Evolutionary conservation across 805 yeast genomes (phyloP).

Genomic region (Huiozyma naganishii): DNA sequence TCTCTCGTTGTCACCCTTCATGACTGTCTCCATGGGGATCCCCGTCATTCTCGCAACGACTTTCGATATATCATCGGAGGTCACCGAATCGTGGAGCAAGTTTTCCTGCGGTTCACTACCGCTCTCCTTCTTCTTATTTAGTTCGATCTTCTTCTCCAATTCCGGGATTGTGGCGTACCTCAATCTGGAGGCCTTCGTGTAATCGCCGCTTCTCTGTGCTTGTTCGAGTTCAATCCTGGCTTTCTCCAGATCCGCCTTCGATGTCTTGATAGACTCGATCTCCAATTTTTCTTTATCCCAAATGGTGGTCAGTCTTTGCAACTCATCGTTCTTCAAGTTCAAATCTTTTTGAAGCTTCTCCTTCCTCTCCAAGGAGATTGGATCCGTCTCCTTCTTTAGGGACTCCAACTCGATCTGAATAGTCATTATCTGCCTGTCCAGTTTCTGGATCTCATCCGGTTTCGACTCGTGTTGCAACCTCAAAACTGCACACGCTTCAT

Average conservation of each 20-base stretch:
- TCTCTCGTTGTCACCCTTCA: slow-evolving; percentile 92
- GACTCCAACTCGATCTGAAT: slow-evolving; percentile 93
- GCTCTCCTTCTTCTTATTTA: slow-evolving; percentile 29
- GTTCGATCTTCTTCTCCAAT: slow-evolving; percentile 50
- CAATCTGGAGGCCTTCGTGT: slow-evolving; percentile 78
- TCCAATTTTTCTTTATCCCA: slow-evolving; percentile 81
- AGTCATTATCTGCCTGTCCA: slow-evolving; percentile 85
- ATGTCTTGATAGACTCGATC: slow-evolving; percentile 65
- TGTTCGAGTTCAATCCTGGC: slow-evolving; percentile 77
- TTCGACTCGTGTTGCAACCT: slow-evolving; percentile 93
- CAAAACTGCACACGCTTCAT: slow-evolving; percentile 93
- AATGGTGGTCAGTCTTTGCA: slow-evolving; percentile 58
- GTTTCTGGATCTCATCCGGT: slow-evolving; percentile 84
- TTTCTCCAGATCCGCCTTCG: slow-evolving; percentile 74
- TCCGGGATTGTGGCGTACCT: slow-evolving; percentile 83
- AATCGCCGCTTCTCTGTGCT: slow-evolving; percentile 75
- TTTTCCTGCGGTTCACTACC: slow-evolving; percentile 24
- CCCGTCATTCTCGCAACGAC: slow-evolving; percentile 94
- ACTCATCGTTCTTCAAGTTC: slow-evolving; percentile 49
- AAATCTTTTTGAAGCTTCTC: slow-evolving; percentile 63
- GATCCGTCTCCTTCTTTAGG: slow-evolving; percentile 83
- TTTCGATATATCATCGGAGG: slow-evolving; percentile 85
- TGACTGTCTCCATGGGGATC: slow-evolving; percentile 78
- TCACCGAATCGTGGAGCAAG: slow-evolving; percentile 70
- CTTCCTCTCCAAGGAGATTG: slow-evolving; percentile 67